Evolutionary conservation across 306 rosid species (phyloP).

Genomic region (Begonia fuchsioides): DNA sequence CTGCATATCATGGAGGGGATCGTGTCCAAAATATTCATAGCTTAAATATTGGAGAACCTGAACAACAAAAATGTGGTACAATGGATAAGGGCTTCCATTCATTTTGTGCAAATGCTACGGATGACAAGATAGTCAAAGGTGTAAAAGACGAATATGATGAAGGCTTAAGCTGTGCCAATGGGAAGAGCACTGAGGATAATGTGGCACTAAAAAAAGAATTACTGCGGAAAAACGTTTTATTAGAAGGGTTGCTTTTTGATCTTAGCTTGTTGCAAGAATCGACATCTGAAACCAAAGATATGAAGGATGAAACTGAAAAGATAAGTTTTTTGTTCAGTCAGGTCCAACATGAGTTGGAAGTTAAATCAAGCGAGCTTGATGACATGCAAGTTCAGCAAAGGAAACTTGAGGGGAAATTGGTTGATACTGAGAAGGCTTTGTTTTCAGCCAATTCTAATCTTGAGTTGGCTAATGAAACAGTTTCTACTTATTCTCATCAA

Average conservation of each 20-base stretch:
- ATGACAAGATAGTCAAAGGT: constrained; percentile 11
- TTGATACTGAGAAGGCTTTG: constrained; percentile 46
- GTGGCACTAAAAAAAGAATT: constrained; percentile 51
- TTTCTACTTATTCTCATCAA: constrained; percentile 32
- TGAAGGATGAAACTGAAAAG: constrained; percentile 65
- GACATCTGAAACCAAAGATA: constrained; percentile 56
- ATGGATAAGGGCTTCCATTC: constrained; percentile 12
- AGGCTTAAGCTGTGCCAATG: constrained; percentile 19
- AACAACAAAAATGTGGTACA: constrained; percentile 15
- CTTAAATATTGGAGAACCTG: constrained; percentile 11
- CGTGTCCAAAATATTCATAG: constrained; percentile 15
- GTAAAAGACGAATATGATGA: constrained; percentile 13
- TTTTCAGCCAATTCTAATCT: constrained; percentile 47
- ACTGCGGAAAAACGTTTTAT: constrained; percentile 54
- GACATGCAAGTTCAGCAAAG: constrained; percentile 30
- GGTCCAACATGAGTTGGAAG: constrained; percentile 51
- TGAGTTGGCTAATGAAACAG: constrained; percentile 41
- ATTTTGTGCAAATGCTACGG: constrained; percentile 15
- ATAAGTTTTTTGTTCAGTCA: constrained; percentile 40
- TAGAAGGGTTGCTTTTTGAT: constrained; percentile 86
- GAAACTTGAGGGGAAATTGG: constrained; percentile 44
- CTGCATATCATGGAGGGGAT: constrained; percentile 26
- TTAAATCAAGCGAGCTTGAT: constrained; percentile 48
- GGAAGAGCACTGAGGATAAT: constrained; percentile 35
- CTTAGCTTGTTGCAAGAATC: constrained; percentile 82